Percentiles rank a stretch among this genome's conserved stretches.
These are phyloP conservation scores for Anisogramma anomala DNA, from an alignment of 2,329 filamentous ascomycete genomes.

Conservation along the genomic window DNA sequence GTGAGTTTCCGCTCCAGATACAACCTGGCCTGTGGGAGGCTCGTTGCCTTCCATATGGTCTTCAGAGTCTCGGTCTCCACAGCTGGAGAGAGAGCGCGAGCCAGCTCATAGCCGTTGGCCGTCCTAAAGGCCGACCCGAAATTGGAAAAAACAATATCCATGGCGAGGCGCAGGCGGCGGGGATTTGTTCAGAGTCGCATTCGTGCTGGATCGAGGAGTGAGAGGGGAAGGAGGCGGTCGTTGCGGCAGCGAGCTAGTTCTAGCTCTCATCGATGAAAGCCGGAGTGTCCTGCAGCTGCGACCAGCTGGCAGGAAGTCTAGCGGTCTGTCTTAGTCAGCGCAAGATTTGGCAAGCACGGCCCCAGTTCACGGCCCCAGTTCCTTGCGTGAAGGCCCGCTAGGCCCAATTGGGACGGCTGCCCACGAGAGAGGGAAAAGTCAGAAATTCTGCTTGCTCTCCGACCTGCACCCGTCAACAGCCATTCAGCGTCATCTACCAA, in stretches of 20 bases:
- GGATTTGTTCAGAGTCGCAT: not conserved
- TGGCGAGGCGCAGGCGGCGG: conserved; percentile 25
- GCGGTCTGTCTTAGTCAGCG: not conserved
- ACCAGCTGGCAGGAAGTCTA: not conserved
- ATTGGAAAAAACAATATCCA: conserved; percentile 64
- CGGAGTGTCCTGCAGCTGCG: not conserved
- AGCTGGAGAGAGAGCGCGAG: conserved; percentile 63
- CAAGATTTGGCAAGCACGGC: too few species aligned
- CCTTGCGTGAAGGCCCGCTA: too few species aligned
- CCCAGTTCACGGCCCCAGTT: too few species aligned
- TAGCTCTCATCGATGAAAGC: too few species aligned
- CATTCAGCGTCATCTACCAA: conserved; percentile 17
- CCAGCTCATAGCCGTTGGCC: conserved; percentile 60
- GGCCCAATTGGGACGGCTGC: conserved; percentile 5
- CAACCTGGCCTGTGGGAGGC: conserved; percentile 49
- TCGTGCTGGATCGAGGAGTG: not conserved
- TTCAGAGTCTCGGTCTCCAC: conserved; percentile 52
- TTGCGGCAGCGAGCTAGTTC: not conserved
- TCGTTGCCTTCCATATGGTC: conserved; percentile 61
- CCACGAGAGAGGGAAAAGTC: conserved; percentile 6
- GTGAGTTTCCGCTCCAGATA: conserved; percentile 64
- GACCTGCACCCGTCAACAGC: conserved; percentile 4
- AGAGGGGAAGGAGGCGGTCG: too few species aligned
- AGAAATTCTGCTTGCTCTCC: conserved; percentile 10
- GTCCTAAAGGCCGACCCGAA: conserved; percentile 58